phyloP scores from a whole-genome alignment of 371 early-diverging fungal genomes.

The Batkoa obscura region DNA sequence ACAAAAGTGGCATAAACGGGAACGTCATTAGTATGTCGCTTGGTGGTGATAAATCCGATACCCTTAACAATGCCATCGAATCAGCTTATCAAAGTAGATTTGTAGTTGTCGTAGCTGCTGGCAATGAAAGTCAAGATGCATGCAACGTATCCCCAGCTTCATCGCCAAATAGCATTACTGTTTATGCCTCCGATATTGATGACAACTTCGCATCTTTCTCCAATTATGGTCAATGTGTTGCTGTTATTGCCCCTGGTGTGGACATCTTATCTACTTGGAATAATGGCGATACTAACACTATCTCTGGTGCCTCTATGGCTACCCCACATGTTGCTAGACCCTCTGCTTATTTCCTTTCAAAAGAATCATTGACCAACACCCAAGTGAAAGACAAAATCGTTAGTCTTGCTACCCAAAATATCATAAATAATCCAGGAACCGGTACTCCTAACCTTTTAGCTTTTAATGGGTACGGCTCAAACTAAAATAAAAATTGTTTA shows the following conservation, averaged over 20 bases:
- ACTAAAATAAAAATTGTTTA: too few relatives aligned
- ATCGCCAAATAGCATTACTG: constrained; percentile 33
- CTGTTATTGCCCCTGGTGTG: constrained; percentile 30
- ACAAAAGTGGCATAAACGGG: constrained; percentile 14
- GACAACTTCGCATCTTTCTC: constrained; percentile 27
- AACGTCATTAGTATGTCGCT: constrained; percentile 35
- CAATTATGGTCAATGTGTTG: constrained; percentile 52
- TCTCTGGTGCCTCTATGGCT: constrained; percentile 65
- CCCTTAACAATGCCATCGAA: constrained; percentile 18
- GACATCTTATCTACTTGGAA: constrained; percentile 20
- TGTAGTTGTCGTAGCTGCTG: constrained; percentile 30
- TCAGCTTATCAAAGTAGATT: not conserved
- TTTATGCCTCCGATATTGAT: constrained; percentile 31
- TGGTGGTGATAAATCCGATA: constrained; percentile 12
- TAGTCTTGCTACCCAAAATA: not conserved
- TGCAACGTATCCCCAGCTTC: constrained; percentile 49
- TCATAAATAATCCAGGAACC: not conserved
- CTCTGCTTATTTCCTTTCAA: constrained; percentile 24
- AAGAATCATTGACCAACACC: not conserved
- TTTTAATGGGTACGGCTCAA: too few relatives aligned
- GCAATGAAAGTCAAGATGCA: constrained; percentile 31
- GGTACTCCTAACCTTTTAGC: not conserved
- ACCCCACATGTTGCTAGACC: constrained; percentile 66
- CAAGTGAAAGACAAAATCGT: not conserved
- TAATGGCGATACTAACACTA: constrained; percentile 12